Base-by-base conservation (phyloP, 768 basidiomycete species). In the Boletus rubroflammeus region DNA sequence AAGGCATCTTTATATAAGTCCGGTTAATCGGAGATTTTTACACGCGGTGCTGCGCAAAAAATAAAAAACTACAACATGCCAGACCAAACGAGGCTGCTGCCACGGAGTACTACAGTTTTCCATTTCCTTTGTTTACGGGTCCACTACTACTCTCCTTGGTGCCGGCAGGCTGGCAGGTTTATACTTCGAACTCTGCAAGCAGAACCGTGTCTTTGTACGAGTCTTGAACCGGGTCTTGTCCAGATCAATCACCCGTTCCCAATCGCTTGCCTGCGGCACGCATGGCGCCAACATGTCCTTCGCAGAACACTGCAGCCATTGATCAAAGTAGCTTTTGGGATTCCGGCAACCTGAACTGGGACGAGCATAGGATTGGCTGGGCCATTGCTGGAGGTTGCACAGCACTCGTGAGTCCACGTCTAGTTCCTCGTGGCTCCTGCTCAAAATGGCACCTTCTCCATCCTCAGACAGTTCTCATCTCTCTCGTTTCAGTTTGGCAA, bases 301-400 rank as follows among this genome's bases (percentile, higher is more conserved):
- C 80, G 0, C 75, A 76, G 49, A 86, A 88, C 58, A 70, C 75
- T 0, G 55, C 68, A 25, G 66, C 55, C 1, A 62, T 81, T 25
- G 86, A 89, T 68, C 83, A 89, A 65, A 74, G 76, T 45, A 72
- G 70, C 10, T 89, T 89, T 65, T 89, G 86, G 87, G 72, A 72
- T 61, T 59, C 73, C 0, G 73, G 76, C 35, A 76, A 78, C 11
- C 47, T 79, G 21, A 73, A 84, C 62, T 87, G 84, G 85, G 78
- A 81, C 56, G 61, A 71, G 14, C 84, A 85, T 70, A 75, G 81
- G 60, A 83, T 88, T 66, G 88, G 88, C 47, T 90, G 88, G 88
- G 76, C 84, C 10, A 75, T 90, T 51, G 80, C 86, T 15, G 88
- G 88, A 26, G 78, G 73, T 15, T 85, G 82, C 60, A 71, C 88